Percentiles rank a stretch among this genome's conserved stretches.
Evolutionary conservation across 2,329 filamentous ascomycete genomes (phyloP).

Genomic region (Colletotrichum graminicola): DNA sequence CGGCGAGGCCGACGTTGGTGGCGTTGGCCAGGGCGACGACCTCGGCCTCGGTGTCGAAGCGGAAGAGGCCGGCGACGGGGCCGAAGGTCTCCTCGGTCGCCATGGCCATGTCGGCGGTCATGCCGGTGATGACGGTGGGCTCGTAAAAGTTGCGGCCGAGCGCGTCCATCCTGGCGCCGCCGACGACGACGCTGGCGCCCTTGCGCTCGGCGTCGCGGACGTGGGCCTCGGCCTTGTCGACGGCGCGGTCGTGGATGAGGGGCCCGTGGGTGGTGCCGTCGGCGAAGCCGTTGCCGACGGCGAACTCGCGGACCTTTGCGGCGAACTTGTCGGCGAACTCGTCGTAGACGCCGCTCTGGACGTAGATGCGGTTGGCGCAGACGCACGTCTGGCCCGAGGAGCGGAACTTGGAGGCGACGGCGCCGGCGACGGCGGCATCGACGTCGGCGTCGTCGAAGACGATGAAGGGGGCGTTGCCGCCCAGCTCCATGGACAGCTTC

Average conservation of each 20-base stretch:
- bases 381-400: constrained; percentile 97
- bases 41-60: constrained; percentile 89
- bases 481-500: constrained; percentile 86
- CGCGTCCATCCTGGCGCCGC: constrained; percentile 76
- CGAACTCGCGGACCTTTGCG: constrained; percentile 79
- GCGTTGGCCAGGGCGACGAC: constrained; percentile 87
- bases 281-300: constrained; percentile 80
- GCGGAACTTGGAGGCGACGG: constrained; percentile 90
- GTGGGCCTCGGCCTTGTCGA: constrained; percentile 83
- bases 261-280: constrained; percentile 82
- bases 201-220: constrained; percentile 83
- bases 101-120: constrained; percentile 87
- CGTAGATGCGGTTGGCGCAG: constrained; percentile 85
- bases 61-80: constrained; percentile 89
- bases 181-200: constrained; percentile 80
- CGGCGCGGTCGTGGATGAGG: constrained; percentile 85
- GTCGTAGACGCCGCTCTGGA: constrained; percentile 84
- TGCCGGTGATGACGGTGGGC: constrained; percentile 88
- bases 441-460: constrained; percentile 96
- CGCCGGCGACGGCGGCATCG: constrained; percentile 84
- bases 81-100: constrained; percentile 94
- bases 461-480: constrained; percentile 95
- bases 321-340: constrained; percentile 77
- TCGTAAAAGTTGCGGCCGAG: constrained; percentile 86
- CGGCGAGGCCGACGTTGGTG: constrained; percentile 88